Conservation (phyloP, 2,329 filamentous ascomycete species). For the Penicillium sp. region DNA sequence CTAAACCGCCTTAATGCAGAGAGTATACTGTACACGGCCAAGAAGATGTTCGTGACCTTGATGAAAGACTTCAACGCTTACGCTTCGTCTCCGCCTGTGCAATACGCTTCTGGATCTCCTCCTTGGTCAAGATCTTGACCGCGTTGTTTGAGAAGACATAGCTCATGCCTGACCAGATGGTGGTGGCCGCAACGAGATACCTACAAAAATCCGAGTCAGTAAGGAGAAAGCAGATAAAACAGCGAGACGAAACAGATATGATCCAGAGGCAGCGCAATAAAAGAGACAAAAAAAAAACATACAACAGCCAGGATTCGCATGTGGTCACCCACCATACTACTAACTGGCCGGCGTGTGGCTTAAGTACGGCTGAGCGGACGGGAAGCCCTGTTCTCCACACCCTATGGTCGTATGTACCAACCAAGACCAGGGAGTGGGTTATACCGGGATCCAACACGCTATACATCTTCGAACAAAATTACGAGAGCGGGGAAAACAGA, state of each 20-base stretch:
- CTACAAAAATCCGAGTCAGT: slow-evolving; percentile 50
- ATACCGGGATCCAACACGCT: background rate
- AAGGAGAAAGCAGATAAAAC: background rate
- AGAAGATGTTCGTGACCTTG: background rate
- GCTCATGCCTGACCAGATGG: slow-evolving; percentile 89
- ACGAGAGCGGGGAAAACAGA: background rate
- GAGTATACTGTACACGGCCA: background rate
- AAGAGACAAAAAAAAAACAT: slow-evolving; percentile 38
- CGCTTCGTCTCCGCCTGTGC: slow-evolving; percentile 36
- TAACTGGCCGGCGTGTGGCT: slow-evolving; percentile 53
- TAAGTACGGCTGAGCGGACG: slow-evolving; percentile 55
- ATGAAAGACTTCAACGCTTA: slow-evolving; percentile 16
- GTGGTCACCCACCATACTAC: slow-evolving; percentile 55
- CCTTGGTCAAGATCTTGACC: slow-evolving; percentile 74
- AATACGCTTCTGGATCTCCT: slow-evolving; percentile 45
- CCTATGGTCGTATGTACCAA: slow-evolving; percentile 51
- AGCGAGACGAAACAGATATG: background rate
- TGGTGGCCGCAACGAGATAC: slow-evolving; percentile 84
- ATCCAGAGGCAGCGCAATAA: background rate
- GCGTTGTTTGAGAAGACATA: slow-evolving; percentile 91
- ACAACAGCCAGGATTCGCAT: slow-evolving; percentile 53
- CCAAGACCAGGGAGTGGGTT: background rate
- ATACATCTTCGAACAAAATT: slow-evolving; percentile 5
- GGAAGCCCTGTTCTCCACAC: slow-evolving; percentile 54
- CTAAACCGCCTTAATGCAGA: background rate